Evolutionary conservation across 2,329 filamentous ascomycete species (phyloP), one percentile per base, ranked within the genome.

Genomic region (Fusarium falciforme): DNA sequence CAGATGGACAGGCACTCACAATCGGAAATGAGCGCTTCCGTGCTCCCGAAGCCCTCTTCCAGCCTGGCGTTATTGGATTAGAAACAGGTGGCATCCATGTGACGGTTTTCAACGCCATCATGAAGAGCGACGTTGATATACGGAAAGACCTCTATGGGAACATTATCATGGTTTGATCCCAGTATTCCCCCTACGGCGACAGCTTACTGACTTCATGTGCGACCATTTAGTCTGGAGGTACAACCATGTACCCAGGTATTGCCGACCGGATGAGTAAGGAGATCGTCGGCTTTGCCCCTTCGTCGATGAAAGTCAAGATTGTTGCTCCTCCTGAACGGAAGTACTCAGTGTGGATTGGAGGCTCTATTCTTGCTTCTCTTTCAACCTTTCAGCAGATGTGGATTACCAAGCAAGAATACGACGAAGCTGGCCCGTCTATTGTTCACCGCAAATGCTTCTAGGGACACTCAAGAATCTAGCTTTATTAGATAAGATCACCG

Each of bases 341-440:
- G 92, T 99, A 99, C 94, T 98, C 96, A 77, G 96, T 99, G 91
- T 99, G 96, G 96, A 99, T 99, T 87, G 96, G 96, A 96, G 96
- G 96, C 92, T 99, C 96, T 87, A 99, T 99, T 89, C 89, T 99
- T 84, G 96, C 96, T 82, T 99, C 96, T 77, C 94, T 99, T 83
- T 99, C 96, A 81, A 99, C 96, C 88, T 99, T 99, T 96, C 96
- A 99, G 91, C 96, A 99, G 90, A 99, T 99, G 96, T 99, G 96
- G 96, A 98, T 99, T 92, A 99, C 96, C 83, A 99, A 99, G 95
- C 96, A 99, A 90, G 96, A 98, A 91, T 98, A 98, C 93, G 96
- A 99, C 90, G 96, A 98, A 94, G 96, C 93, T 87, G 96, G 96
- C 89, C 96, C 96, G 83, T 98, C 95, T 84, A 98, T 98, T 85